Base-by-base conservation (phyloP, 495 filamentous ascomycete genomes). In the Extremus antarcticus region DNA sequence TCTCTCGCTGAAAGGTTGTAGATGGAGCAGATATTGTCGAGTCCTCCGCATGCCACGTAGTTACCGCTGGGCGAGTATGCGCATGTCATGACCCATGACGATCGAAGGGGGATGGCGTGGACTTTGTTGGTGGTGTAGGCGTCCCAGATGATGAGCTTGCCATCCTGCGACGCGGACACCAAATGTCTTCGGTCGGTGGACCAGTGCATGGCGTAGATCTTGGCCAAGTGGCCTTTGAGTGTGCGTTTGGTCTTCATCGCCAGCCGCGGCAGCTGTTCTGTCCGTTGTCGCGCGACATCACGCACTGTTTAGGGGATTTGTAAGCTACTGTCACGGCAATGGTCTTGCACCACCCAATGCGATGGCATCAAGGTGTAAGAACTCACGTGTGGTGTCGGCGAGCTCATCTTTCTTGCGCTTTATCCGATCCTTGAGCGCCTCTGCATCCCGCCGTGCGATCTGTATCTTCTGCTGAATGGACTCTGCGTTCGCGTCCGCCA, bases 171-270 rank as follows among this genome's bases (percentile, higher is more conserved):
- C 58, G 92, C 92, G 9, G 92, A 98, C 39, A 98, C 92, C 54
- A 98, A 81, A 73, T 97, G 94, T 71, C 92, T 87, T 66, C 92
- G 84, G 73, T 98, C 92, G 56, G 94, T 98, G 19, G 94, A 97
- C 92, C 92, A 98, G 75, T 98, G 94, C 92, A 98, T 98, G 59
- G 92, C 90, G 72, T 98, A 98, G 61, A 98, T 98, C 75, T 98
- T 98, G 53, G 92, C 92, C 29, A 98, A 74, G 80, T 98, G 92
- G 46, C 92, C 92, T 75, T 97, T 97, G 55, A 98, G 74, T 32
- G 89, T 94, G 67, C 88, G 86, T 71, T 91, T 89, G 56, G 90
- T 84, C 76, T 88, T 94, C 92, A 98, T 97, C 65, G 87, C 85
- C 66, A 90, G 91, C 66, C 86, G 84, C 49, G 90, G 94, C 63